phyloP scores from a whole-genome alignment of 2,329 filamentous ascomycete genomes.

The Colletotrichum liaoningense region DNA sequence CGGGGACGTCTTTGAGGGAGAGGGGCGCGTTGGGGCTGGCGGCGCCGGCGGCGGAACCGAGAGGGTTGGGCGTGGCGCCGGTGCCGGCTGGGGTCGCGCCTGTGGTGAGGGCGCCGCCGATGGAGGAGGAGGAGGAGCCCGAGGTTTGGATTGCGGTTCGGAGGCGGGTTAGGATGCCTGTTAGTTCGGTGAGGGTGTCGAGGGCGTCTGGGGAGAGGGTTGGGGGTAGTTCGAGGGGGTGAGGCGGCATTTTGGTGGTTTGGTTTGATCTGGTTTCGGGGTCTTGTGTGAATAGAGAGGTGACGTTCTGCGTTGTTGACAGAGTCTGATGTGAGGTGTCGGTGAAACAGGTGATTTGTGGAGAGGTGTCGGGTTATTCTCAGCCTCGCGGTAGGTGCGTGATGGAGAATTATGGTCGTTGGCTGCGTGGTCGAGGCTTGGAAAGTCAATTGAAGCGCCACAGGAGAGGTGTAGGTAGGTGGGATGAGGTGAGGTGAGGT shows the following conservation, averaged over 20 bases:
- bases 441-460: constrained; percentile 24
- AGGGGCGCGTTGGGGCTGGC: constrained; percentile 49
- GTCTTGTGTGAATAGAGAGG: neutral
- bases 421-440: constrained; percentile 15
- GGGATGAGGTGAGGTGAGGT: neutral
- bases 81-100: constrained; percentile 49
- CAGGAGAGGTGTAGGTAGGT: neutral
- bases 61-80: constrained; percentile 42
- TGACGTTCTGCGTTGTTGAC: neutral
- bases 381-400: constrained; percentile 21
- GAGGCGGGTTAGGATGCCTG: constrained; percentile 81
- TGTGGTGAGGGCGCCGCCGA: constrained; percentile 49
- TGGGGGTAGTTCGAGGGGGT: constrained; percentile 64
- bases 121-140: constrained; percentile 35
- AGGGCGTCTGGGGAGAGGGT: constrained; percentile 84
- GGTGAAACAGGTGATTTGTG: neutral
- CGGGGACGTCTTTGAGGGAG: constrained; percentile 79
- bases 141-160: constrained; percentile 61
- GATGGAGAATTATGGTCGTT: neutral
- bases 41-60: constrained; percentile 35
- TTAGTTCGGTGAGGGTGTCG: constrained; percentile 86
- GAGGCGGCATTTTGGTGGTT: constrained; percentile 38
- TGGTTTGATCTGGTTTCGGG: neutral
- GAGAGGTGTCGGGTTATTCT: neutral
- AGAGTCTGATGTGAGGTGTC: neutral